A percentile compares a stretch with the other conserved stretches of the same genome.
phyloP scores from a whole-genome alignment of 1,284 basidiomycete species.

The Chondrostereum purpureum region DNA sequence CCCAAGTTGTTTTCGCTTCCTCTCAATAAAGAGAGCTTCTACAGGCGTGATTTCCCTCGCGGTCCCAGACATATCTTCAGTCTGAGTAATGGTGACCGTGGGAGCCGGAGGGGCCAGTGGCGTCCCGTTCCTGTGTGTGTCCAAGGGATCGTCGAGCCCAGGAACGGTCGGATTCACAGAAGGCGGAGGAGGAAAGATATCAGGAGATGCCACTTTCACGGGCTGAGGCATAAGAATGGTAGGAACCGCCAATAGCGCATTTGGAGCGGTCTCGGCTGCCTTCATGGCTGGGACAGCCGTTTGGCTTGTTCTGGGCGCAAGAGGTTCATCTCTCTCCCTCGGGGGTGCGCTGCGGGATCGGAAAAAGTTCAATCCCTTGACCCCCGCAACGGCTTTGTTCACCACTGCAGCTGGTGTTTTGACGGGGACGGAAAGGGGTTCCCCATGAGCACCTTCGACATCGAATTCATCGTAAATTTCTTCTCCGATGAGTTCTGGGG shows the following conservation, averaged over 20 bases:
- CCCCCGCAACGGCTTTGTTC: conserved; percentile 41
- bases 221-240: not conserved
- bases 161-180: not conserved
- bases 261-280: not conserved
- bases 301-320: not conserved
- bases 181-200: not conserved
- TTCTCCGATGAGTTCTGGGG: conserved; percentile 77
- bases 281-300: not conserved
- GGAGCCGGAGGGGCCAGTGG: not conserved
- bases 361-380: conserved; percentile 46
- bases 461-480: conserved; percentile 89
- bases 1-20: conserved; percentile 10
- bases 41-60: conserved; percentile 12
- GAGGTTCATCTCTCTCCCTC: conserved; percentile 25
- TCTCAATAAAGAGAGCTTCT: conserved; percentile 13
- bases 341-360: conserved; percentile 56
- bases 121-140: not conserved
- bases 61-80: conserved; percentile 1
- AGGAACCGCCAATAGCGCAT: not conserved
- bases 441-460: conserved; percentile 61
- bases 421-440: conserved; percentile 26
- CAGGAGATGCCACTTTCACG: not conserved
- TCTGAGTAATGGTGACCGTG: not conserved
- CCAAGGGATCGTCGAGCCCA: not conserved
- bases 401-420: conserved; percentile 20